These are phyloP conservation scores for Canariomyces notabilis DNA, from an alignment of 2,329 filamentous ascomycete species.

Conservation along the genomic window DNA sequence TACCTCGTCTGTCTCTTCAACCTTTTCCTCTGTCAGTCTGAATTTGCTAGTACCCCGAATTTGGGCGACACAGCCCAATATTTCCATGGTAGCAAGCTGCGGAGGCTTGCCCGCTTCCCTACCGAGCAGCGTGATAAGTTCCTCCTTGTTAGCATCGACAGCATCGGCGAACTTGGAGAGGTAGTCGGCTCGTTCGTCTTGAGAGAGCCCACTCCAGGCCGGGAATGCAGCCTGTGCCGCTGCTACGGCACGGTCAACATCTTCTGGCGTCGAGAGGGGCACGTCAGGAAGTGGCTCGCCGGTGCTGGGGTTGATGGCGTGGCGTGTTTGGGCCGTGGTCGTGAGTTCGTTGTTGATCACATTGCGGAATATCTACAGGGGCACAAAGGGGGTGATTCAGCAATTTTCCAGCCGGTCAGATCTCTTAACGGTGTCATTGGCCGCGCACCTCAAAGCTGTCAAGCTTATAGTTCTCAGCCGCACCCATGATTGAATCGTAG, in stretches of 20 bases:
- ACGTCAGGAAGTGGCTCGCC: constrained; percentile 31
- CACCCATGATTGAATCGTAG: not conserved
- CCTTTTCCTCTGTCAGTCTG: constrained; percentile 31
- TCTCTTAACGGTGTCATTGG: not conserved
- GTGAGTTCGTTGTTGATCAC: constrained; percentile 23
- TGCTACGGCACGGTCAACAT: constrained; percentile 36
- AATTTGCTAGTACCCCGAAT: constrained; percentile 20
- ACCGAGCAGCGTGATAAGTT: constrained; percentile 18
- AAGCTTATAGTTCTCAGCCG: not conserved
- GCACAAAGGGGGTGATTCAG: not conserved
- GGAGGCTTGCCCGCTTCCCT: constrained; percentile 24
- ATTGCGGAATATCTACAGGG: constrained; percentile 21
- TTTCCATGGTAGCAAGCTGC: constrained; percentile 13
- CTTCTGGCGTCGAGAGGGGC: constrained; percentile 33
- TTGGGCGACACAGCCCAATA: constrained; percentile 15
- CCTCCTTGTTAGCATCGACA: constrained; percentile 28
- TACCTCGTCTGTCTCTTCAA: constrained; percentile 33
- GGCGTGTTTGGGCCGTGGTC: constrained; percentile 20
- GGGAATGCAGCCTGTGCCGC: constrained; percentile 33
- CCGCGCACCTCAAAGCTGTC: not conserved
- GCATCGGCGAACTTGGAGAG: constrained; percentile 30
- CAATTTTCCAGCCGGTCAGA: not conserved
- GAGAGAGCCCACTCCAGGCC: constrained; percentile 34
- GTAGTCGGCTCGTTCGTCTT: constrained; percentile 30
- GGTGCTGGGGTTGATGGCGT: constrained; percentile 34